Evolutionary conservation across 2,329 filamentous ascomycete species (phyloP), one percentile per base, ranked within the genome.

Genomic region (Neurospora sp.): DNA sequence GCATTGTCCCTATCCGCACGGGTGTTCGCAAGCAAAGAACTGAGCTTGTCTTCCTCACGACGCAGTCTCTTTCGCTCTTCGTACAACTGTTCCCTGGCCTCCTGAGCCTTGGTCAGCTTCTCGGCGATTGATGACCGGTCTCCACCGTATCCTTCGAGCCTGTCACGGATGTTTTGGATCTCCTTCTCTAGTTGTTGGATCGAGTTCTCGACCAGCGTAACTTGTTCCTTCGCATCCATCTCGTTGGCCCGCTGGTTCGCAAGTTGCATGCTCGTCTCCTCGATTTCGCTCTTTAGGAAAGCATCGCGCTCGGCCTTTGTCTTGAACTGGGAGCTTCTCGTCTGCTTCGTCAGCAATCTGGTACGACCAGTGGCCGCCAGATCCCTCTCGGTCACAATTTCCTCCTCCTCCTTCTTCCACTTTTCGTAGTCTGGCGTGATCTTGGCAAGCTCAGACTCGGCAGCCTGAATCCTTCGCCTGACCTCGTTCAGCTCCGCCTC

Each of bases 261-360:
- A 38, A 97, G 84, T 5, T 91, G 91, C 42, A 88, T 83, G 74
- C 93, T 91, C 69, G 94, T 87, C 42, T 96, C 91, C 66, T 91
- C 85, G 70, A 98, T 92, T 80, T 97, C 91, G 72, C 88, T 86
- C 72, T 88, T 89, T 67, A 99, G 83, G 84, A 89, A 97, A 42
- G 88, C 87, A 79, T 99, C 95, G 62, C 96, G 90, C 78, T 98
- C 93, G 9, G 88, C 87, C 82, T 97, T 97, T 79, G 89, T 96
- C 77, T 87, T 91, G 80, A 97, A 99, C 72, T 93, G 91, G 19
- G 91, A 91, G 74, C 91, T 93, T 66, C 95, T 90, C 62, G 91
- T 93, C 80, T 99, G 95, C 79, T 99, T 99, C 68, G 92, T 92
- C 77, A 97, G 93, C 8, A 99, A 86, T 43, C 94, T 90, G 73